These are phyloP conservation scores for Blastobotrys arbuscula DNA, from an alignment of 1,139 yeast genomes.

Conservation along the genomic window DNA sequence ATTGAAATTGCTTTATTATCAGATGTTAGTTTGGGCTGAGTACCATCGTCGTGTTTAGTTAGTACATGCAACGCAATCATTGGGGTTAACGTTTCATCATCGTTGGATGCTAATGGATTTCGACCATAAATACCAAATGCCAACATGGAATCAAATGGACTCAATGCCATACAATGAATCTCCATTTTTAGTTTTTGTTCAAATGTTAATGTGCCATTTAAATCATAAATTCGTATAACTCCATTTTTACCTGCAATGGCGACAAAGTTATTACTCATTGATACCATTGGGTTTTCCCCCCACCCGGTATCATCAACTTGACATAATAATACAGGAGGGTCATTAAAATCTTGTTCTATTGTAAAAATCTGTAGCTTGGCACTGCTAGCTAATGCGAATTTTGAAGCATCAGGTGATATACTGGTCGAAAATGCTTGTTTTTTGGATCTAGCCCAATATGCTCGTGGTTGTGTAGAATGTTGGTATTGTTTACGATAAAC, in stretches of 20 bases:
- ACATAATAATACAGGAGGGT: constrained; percentile 53
- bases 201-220: constrained; percentile 56
- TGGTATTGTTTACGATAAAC: constrained; percentile 64
- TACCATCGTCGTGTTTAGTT: not conserved
- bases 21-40: constrained; percentile 1
- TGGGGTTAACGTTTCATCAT: constrained; percentile 2
- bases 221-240: constrained; percentile 57
- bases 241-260: constrained; percentile 67
- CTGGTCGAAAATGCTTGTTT: constrained; percentile 53
- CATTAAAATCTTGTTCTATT: constrained; percentile 40
- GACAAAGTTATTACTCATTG: constrained; percentile 54
- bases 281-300: constrained; percentile 64
- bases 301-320: constrained; percentile 32
- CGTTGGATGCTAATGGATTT: constrained; percentile 8
- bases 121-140: constrained; percentile 62
- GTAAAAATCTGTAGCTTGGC: constrained; percentile 68
- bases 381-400: constrained; percentile 60
- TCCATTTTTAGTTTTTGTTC: constrained; percentile 69
- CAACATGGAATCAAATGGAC: constrained; percentile 57
- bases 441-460: constrained; percentile 44
- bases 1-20: constrained; percentile 58
- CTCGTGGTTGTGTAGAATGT: constrained; percentile 57
- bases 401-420: constrained; percentile 56
- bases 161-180: constrained; percentile 68
- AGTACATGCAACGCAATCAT: constrained; percentile 12